Conservation (phyloP, 2,329 filamentous ascomycete species). For the Xylariaceae sp. region DNA sequence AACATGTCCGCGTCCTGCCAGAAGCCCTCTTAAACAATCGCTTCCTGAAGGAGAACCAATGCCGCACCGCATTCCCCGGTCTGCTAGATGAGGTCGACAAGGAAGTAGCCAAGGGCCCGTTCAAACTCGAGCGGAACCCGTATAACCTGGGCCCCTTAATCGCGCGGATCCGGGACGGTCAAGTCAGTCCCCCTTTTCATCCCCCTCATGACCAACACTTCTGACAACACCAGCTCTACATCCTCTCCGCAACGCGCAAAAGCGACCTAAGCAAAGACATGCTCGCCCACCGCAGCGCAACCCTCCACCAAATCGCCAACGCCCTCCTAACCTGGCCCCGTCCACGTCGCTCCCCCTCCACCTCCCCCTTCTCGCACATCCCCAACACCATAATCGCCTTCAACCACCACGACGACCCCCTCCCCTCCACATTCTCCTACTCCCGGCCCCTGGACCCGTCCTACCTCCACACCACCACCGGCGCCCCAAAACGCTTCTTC, state of each 20-base stretch:
- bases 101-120: slow-evolving; percentile 40
- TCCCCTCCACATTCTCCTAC: slow-evolving; percentile 42
- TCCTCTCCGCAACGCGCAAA: slow-evolving; percentile 39
- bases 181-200: slow-evolving; percentile 27
- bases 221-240: slow-evolving; percentile 34
- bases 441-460: slow-evolving; percentile 40
- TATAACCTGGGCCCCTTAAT: slow-evolving; percentile 39
- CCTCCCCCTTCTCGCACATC: slow-evolving; percentile 16
- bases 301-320: slow-evolving; percentile 49
- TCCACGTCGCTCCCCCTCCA: slow-evolving; percentile 15
- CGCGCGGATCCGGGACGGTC: slow-evolving; percentile 39
- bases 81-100: slow-evolving; percentile 44
- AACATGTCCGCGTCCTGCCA: slow-evolving; percentile 4
- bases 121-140: slow-evolving; percentile 34
- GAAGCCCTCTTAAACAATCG: slow-evolving; percentile 32
- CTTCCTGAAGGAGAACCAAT: slow-evolving; percentile 40
- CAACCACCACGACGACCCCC: slow-evolving; percentile 46
- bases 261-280: slow-evolving; percentile 41
- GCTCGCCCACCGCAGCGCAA: slow-evolving; percentile 45
- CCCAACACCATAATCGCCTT: slow-evolving; percentile 49
- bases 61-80: slow-evolving; percentile 41
- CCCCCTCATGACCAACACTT: not conserved
- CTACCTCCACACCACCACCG: slow-evolving; percentile 14
- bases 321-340: slow-evolving; percentile 45
- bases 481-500: slow-evolving; percentile 33